Percentiles rank a stretch among this genome's conserved stretches.
These are phyloP conservation scores for Calonectria pauciramosa DNA, from an alignment of 2,329 filamentous ascomycete species.

Conservation along the genomic window DNA sequence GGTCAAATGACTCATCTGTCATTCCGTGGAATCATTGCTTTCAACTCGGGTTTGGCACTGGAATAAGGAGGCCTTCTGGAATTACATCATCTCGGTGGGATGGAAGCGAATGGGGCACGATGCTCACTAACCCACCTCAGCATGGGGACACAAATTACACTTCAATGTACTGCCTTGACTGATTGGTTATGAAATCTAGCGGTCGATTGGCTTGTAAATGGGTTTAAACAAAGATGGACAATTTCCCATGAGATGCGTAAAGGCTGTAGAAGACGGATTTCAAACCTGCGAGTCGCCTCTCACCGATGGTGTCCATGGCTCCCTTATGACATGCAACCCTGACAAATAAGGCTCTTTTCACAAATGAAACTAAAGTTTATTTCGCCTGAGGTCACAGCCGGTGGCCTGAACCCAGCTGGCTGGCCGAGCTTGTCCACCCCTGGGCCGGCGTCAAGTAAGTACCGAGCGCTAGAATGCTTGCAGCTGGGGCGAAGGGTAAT, in stretches of 20 bases:
- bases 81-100: background rate
- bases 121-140: background rate
- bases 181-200: background rate
- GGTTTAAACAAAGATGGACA: background rate
- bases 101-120: background rate
- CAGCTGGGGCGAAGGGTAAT: background rate
- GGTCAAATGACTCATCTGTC: background rate
- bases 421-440: background rate
- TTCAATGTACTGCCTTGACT: too few relatives aligned
- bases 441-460: background rate
- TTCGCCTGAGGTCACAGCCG: background rate
- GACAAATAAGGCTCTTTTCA: background rate
- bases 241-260: background rate
- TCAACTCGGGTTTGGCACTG: background rate
- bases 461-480: background rate
- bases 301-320: background rate
- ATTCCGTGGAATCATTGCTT: too few relatives aligned
- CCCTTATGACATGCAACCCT: background rate
- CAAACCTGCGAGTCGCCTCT: background rate
- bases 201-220: background rate
- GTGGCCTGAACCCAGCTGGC: background rate
- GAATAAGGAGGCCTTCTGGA: background rate
- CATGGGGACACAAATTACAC: too few relatives aligned
- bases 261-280: background rate
- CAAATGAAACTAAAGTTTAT: background rate